A percentile compares a stretch with the other conserved stretches of the same genome.
Conservation (phyloP, 768 basidiomycete species). For the Leccinum uliginosum region DNA sequence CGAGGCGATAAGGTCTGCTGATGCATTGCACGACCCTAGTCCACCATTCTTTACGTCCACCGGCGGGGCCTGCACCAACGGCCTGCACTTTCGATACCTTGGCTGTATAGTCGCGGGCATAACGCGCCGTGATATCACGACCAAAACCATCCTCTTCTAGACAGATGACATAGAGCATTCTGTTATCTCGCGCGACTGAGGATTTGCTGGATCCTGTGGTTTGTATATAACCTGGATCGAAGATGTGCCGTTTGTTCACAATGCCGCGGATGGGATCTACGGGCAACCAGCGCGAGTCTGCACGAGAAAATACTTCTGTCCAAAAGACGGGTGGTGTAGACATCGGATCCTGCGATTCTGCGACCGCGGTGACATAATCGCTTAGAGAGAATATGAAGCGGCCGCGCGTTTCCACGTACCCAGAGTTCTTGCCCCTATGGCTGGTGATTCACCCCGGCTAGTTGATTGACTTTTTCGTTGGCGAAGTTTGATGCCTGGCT, state of each 20-base stretch:
- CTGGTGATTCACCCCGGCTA: constrained; percentile 35
- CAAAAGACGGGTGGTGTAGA: constrained; percentile 85
- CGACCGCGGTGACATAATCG: constrained; percentile 20
- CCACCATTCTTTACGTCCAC: constrained; percentile 87
- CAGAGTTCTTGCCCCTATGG: constrained; percentile 9
- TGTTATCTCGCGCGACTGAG: constrained; percentile 52
- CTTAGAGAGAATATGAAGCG: constrained; percentile 14
- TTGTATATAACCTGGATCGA: constrained; percentile 57
- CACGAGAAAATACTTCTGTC: constrained; percentile 94
- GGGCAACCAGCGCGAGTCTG: constrained; percentile 88
- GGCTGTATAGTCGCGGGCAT: constrained; percentile 75
- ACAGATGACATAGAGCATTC: constrained; percentile 90
- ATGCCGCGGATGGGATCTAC: constrained; percentile 83
- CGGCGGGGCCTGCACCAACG: constrained; percentile 41
- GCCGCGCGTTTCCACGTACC: constrained; percentile 16
- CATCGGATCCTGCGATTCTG: constrained; percentile 44
- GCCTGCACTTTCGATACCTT: constrained; percentile 80
- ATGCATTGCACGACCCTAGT: constrained; percentile 57
- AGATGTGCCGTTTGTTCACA: constrained; percentile 76
- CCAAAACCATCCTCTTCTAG: constrained; percentile 94
- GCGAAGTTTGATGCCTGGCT: constrained; percentile 48
- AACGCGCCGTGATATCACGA: constrained; percentile 87
- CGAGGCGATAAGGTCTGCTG: constrained; percentile 77
- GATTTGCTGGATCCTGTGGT: constrained; percentile 14
- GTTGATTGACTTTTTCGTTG: constrained; percentile 49